Conservation (phyloP, 2,329 filamentous ascomycete species). For the Fusarium cicatricum region DNA sequence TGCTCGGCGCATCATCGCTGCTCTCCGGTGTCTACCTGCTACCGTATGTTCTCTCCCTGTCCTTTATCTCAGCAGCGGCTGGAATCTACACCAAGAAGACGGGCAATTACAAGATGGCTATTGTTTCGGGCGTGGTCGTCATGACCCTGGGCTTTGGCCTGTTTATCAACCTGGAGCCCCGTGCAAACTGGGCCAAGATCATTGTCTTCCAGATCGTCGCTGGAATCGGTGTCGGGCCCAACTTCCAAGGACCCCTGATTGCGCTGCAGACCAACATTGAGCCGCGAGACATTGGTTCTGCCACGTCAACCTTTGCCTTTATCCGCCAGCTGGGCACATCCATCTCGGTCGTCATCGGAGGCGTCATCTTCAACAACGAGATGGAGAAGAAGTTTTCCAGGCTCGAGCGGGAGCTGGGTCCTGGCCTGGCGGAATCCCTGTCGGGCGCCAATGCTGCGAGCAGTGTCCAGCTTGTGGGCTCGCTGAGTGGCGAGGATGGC, state of each 20-base stretch:
- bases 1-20: slow-evolving; percentile 72
- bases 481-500: slow-evolving; percentile 56
- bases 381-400: slow-evolving; percentile 65
- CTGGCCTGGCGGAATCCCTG: slow-evolving; percentile 58
- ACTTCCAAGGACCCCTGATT: slow-evolving; percentile 74
- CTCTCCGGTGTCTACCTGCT: slow-evolving; percentile 79
- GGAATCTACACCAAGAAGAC: slow-evolving; percentile 69
- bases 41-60: slow-evolving; percentile 73
- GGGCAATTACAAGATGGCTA: slow-evolving; percentile 69
- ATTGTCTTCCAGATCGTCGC: slow-evolving; percentile 69
- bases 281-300: slow-evolving; percentile 71
- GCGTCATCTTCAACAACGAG: slow-evolving; percentile 81
- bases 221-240: slow-evolving; percentile 71
- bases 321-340: slow-evolving; percentile 74
- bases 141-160: slow-evolving; percentile 72
- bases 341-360: slow-evolving; percentile 75
- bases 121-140: slow-evolving; percentile 65
- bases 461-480: slow-evolving; percentile 65
- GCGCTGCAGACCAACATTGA: slow-evolving; percentile 71
- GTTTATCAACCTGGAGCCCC: slow-evolving; percentile 67
- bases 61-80: slow-evolving; percentile 65
- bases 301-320: slow-evolving; percentile 73
- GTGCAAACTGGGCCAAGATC: slow-evolving; percentile 62
- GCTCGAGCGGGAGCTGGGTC: slow-evolving; percentile 60
- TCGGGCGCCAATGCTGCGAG: slow-evolving; percentile 68